These are phyloP conservation scores for Hypoxylon cercidicola DNA, from an alignment of 495 filamentous ascomycete genomes.

Conservation along the genomic window DNA sequence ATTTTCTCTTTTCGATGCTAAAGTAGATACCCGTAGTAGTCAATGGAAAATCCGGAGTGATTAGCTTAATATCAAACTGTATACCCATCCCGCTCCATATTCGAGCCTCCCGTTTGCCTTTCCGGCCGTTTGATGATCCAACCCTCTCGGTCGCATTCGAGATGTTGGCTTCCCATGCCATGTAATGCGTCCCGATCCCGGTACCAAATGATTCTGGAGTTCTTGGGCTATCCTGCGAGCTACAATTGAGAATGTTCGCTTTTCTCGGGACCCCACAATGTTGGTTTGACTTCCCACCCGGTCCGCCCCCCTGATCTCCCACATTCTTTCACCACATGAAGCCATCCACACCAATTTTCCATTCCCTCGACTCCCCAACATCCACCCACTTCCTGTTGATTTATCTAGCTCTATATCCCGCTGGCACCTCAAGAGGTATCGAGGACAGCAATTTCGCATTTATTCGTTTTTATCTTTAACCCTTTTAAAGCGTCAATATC, in stretches of 20 bases:
- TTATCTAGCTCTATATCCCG: neutral
- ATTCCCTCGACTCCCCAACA: constrained; percentile 23
- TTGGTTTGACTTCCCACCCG: constrained; percentile 23
- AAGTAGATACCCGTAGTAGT: constrained; percentile 27
- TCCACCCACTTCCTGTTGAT: neutral
- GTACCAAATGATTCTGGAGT: constrained; percentile 34
- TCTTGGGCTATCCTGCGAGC: constrained; percentile 38
- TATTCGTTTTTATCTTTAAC: neutral
- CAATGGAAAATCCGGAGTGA: constrained; percentile 21
- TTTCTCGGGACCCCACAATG: constrained; percentile 36
- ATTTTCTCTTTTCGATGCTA: constrained; percentile 37
- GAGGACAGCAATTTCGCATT: constrained; percentile 12
- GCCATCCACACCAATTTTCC: constrained; percentile 52
- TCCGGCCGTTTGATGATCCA: constrained; percentile 33
- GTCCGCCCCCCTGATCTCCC: constrained; percentile 9
- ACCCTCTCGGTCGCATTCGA: constrained; percentile 49
- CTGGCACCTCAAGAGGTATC: neutral
- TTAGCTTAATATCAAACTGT: constrained; percentile 35
- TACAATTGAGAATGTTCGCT: constrained; percentile 19
- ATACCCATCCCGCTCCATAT: constrained; percentile 18
- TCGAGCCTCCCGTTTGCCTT: constrained; percentile 36
- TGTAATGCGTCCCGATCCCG: constrained; percentile 39
- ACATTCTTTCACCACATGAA: constrained; percentile 44
- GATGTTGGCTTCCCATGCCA: constrained; percentile 44
- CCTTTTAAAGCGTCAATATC: neutral